A percentile compares a stretch with the other conserved stretches of the same genome.
Evolutionary conservation across 768 basidiomycete species (phyloP).

Genomic region (Suillus occidentalis): DNA sequence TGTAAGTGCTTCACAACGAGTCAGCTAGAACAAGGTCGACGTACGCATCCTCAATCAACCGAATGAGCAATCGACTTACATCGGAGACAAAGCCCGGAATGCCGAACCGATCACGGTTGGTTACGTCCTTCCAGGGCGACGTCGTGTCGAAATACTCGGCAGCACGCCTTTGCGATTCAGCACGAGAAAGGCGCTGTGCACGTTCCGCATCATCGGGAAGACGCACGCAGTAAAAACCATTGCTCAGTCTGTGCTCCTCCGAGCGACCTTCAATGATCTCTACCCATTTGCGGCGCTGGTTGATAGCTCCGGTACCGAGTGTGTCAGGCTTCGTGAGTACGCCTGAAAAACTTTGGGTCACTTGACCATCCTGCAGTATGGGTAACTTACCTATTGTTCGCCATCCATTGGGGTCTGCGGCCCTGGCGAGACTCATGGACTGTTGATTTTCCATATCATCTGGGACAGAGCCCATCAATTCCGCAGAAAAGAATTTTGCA

Average conservation of each 20-base stretch:
- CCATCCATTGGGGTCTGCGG: conserved; percentile 44
- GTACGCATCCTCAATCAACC: conserved; percentile 34
- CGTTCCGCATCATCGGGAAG: conserved; percentile 42
- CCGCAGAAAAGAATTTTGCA: background rate
- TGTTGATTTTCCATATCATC: conserved; percentile 63
- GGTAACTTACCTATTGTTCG: conserved; percentile 50
- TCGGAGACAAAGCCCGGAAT: conserved; percentile 34
- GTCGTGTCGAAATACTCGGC: conserved; percentile 14
- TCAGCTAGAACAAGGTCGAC: conserved; percentile 6
- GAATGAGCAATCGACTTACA: conserved; percentile 36
- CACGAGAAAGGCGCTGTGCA: conserved; percentile 26
- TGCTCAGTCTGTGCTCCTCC: conserved; percentile 21
- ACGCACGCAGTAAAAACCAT: conserved; percentile 44
- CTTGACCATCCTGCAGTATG: background rate
- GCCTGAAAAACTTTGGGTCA: conserved; percentile 31
- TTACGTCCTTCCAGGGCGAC: conserved; percentile 36
- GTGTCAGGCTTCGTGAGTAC: conserved; percentile 59
- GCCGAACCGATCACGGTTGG: conserved; percentile 33
- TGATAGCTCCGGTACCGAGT: conserved; percentile 36
- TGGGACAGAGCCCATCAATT: conserved; percentile 16
- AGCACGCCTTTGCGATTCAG: conserved; percentile 29
- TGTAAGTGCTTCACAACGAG: background rate
- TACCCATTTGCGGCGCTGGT: conserved; percentile 41
- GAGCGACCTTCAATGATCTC: conserved; percentile 41
- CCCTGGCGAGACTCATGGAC: conserved; percentile 46